Conservation (phyloP, 2,329 filamentous ascomycete species). For the Trichoderma harzianum region DNA sequence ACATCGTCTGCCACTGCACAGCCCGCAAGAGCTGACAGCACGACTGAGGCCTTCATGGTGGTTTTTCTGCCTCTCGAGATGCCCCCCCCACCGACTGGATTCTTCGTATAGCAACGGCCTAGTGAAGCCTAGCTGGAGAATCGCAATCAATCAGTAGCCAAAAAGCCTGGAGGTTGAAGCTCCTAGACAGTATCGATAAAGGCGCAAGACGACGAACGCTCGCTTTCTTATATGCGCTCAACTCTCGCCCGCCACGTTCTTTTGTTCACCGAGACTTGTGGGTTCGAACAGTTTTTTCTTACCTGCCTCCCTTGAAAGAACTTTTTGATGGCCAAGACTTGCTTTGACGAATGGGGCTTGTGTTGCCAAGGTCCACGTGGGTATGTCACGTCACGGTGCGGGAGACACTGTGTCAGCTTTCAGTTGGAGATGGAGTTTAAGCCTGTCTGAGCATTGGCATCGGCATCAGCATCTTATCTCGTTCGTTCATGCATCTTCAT, state of each 20-base stretch:
- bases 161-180: not conserved
- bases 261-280: not conserved
- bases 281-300: not conserved
- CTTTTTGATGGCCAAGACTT: not conserved
- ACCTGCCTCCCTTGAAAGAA: not conserved
- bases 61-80: not conserved
- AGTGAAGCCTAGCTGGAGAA: not conserved
- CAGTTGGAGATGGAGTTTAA: not conserved
- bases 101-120: not conserved
- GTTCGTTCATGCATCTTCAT: not conserved
- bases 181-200: not conserved
- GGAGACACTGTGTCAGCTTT: not conserved
- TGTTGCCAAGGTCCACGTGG: conserved; percentile 9
- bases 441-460: not conserved
- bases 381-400: conserved; percentile 11
- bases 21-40: conserved; percentile 28
- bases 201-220: not conserved
- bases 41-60: conserved; percentile 21
- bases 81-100: too few relatives aligned
- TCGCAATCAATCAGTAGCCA: not conserved
- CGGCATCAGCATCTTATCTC: not conserved
- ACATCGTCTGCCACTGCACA: conserved; percentile 40
- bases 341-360: conserved; percentile 4
- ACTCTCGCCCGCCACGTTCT: too few relatives aligned
- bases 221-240: not conserved